Base-by-base conservation (phyloP, 805 yeast genomes). In the Candida alai region DNA sequence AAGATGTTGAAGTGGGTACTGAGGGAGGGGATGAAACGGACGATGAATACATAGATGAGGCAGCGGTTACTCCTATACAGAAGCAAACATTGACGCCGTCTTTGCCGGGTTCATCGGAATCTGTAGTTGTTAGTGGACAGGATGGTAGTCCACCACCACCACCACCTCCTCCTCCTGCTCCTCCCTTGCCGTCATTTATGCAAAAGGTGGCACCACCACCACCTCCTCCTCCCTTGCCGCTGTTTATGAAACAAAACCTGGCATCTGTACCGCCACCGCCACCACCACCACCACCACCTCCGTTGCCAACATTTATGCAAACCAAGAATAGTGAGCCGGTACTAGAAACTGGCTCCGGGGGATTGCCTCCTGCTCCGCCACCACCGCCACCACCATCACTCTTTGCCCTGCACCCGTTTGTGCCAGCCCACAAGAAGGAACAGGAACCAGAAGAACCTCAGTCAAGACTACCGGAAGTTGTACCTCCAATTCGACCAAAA, bases 401-500 rank as follows among this genome's bases (percentile, higher is more conserved):
- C 40, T 43, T 9, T 31, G 24, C 2, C 27, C 31, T 11, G 18
- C 34, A 8, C 26, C 37, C 35, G 21, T 25, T 32, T 12, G 28
- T 33, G 19, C 27, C 27, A 19, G 28, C 15, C 19, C 19, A 14
- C 28, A 18, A 16, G 14, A 26, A 14, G 9, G 15, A 13, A 4
- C n/a, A 27, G 16, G 16, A 20, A 17, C 32, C 6, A 4, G 12
- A 17, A 14, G 28, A 26, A 9, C 28, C 8, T 13, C 28, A 26
- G 10, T 29, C n/a, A 14, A 18, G 15, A 19, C 22, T 14, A n/a
- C 34, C 24, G 14, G 32, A 31, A 17, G 24, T 32, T 12, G 19
- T 27, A 3, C 38, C 41, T 5, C 17, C 38, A 9, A 12, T 56
- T 5, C 51, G 86, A 42, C 89, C 95, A 3, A 78, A 76, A 50